Percentiles rank a stretch among this genome's conserved stretches.
Evolutionary conservation across 495 filamentous ascomycete species (phyloP).

Genomic region (Penicilliopsis zonata): DNA sequence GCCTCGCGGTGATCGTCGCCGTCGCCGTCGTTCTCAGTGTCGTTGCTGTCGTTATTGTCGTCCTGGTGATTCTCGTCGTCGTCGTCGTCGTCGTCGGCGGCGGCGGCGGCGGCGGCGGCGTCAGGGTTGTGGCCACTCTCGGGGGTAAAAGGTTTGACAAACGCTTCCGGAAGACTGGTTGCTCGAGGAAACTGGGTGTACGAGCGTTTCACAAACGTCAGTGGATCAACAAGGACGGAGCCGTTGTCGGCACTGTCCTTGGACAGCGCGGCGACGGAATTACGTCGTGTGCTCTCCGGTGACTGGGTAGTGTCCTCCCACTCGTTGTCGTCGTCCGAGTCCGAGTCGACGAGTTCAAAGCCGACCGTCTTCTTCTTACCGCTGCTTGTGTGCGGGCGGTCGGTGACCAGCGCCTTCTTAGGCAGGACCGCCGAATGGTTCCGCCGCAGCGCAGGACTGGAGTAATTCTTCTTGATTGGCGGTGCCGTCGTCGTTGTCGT

Average conservation of each 20-base stretch:
- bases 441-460: slow-evolving; percentile 29
- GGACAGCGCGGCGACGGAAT: slow-evolving; percentile 27
- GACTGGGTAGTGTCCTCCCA: slow-evolving; percentile 43
- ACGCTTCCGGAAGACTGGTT: slow-evolving; percentile 34
- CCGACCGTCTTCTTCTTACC: slow-evolving; percentile 37
- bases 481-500: too few relatives aligned
- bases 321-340: slow-evolving; percentile 31
- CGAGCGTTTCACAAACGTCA: slow-evolving; percentile 36
- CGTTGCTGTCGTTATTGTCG: slow-evolving; percentile 14
- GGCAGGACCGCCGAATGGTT: slow-evolving; percentile 17
- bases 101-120: slow-evolving; percentile 4
- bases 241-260: slow-evolving; percentile 28
- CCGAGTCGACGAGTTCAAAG: slow-evolving; percentile 34
- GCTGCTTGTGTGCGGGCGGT: slow-evolving; percentile 22
- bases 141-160: slow-evolving; percentile 19
- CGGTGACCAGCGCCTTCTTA: slow-evolving; percentile 28
- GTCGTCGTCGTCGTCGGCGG: slow-evolving; percentile 13
- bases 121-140: too few relatives aligned
- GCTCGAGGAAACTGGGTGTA: slow-evolving; percentile 32
- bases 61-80: slow-evolving; percentile 8
- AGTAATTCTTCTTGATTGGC: slow-evolving; percentile 38
- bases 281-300: slow-evolving; percentile 34
- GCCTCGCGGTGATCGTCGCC: slow-evolving; percentile 3
- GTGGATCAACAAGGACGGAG: slow-evolving; percentile 30
- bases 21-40: slow-evolving; percentile 10